These are phyloP conservation scores for Blastomyces silverae DNA, from an alignment of 2,329 filamentous ascomycete genomes.

Conservation along the genomic window DNA sequence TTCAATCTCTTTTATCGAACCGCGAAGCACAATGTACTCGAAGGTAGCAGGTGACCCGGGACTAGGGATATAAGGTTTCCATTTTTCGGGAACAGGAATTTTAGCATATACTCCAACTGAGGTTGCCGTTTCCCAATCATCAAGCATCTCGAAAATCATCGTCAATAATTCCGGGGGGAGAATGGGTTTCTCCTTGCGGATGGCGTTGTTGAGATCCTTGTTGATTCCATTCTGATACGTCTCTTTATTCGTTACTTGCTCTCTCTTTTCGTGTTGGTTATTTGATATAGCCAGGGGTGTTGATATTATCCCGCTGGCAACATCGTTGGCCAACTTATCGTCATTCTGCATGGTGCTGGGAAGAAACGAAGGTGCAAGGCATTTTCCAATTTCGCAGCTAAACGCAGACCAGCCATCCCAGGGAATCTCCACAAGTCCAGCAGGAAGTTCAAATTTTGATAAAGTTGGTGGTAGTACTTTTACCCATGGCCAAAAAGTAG, in stretches of 20 bases:
- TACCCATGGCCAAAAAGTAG: conserved; percentile 80
- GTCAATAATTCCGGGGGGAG: conserved; percentile 86
- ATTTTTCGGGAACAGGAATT: conserved; percentile 64
- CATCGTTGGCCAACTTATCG: neutral
- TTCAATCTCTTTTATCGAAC: conserved; percentile 63
- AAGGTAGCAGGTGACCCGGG: conserved; percentile 59
- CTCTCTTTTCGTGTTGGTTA: neutral
- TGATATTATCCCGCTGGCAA: neutral
- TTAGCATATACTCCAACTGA: conserved; percentile 75
- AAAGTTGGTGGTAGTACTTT: conserved; percentile 72
- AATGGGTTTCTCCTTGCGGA: conserved; percentile 10
- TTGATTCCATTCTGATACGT: neutral
- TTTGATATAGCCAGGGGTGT: neutral
- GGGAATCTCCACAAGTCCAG: conserved; percentile 44
- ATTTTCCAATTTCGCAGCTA: conserved; percentile 30
- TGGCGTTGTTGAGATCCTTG: neutral
- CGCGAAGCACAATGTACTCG: conserved; percentile 76
- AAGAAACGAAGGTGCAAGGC: conserved; percentile 24
- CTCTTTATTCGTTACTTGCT: neutral
- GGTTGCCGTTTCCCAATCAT: conserved; percentile 85
- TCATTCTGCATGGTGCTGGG: conserved; percentile 5
- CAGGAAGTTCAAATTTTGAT: conserved; percentile 64
- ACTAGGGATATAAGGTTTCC: conserved; percentile 57
- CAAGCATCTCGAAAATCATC: conserved; percentile 69
- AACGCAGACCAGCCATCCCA: conserved; percentile 45